Base-by-base conservation (phyloP, 1,284 basidiomycete species). In the Mycena sp. region DNA sequence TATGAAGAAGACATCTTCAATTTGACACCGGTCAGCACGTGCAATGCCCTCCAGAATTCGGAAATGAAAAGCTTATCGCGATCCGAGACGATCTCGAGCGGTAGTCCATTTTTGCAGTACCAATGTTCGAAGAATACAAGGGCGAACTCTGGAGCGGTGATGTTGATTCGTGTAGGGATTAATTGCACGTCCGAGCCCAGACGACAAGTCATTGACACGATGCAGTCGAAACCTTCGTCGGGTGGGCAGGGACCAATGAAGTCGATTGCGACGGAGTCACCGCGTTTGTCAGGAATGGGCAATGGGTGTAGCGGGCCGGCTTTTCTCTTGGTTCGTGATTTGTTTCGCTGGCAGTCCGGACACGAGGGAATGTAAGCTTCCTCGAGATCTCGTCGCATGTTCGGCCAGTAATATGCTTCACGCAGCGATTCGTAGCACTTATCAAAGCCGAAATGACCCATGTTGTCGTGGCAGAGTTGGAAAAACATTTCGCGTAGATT, bases 121-220 rank as follows among this genome's bases (percentile, higher is more conserved):
- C 75, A 78, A 1, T 19, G 2, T 54, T 71, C 50, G 40, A 77
- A 76, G 51, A 76, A 76, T 1, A 76, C 32, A 1, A 44, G 41
- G 4, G 73, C 73, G 16, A 74, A 56, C 0, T 76, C 73, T 25
- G 76, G 63, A 29, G 80, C 77, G 4, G 74, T 69, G 0, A 74
- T 49, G 25, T 67, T 43, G 0, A 53, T 61, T 0, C 45, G 14
- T 2, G 52, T 63, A 2, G 80, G 75, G 0, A 80, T 68, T 11
- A 85, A 70, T 1, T 70, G 59, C 0, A 79, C 62, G 53, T 78
- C 72, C 14, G 83, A 75, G 6, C 76, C 73, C 0, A 84, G 66
- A 0, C 76, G 55, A 63, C 81, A 77, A 0, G 80, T 82, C 0
- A 84, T 71, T 0, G 83, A 79, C 0, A 81, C 53, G 6, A 86